Conservation (phyloP, 352 stramenopile species). For the Globisporangium radiosum region DNA sequence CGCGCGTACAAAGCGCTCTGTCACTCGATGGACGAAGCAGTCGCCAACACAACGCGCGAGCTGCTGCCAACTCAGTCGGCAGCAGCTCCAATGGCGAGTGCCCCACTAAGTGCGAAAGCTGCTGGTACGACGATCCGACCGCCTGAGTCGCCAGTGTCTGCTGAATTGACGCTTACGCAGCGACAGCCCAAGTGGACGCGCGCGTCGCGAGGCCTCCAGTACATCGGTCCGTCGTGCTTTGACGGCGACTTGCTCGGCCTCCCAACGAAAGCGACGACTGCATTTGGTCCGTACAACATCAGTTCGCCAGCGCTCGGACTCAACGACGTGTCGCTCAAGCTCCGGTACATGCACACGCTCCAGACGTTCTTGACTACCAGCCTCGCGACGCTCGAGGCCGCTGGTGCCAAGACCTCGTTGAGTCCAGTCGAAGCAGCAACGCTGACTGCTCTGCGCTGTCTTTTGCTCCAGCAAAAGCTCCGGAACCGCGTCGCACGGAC, state of each 20-base stretch:
- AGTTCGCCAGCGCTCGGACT: conserved; percentile 52
- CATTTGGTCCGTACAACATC: conserved; percentile 57
- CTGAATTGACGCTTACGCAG: conserved; percentile 22
- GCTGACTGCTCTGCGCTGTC: conserved; percentile 56
- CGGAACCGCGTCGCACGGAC: conserved; percentile 49
- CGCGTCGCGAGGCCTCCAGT: conserved; percentile 38
- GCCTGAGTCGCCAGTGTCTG: not conserved
- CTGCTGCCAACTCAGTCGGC: no score
- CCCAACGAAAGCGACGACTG: conserved; percentile 36
- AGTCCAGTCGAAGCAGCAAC: conserved; percentile 36
- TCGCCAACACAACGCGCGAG: conserved; percentile 10
- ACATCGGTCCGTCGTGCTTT: conserved; percentile 54
- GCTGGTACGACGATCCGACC: not conserved
- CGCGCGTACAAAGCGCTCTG: conserved; percentile 77
- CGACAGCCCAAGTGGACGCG: conserved; percentile 64
- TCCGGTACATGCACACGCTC: conserved; percentile 63
- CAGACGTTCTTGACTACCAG: conserved; percentile 63
- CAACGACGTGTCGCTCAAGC: conserved; percentile 71
- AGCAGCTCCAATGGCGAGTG: no score
- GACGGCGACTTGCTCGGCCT: conserved; percentile 63
- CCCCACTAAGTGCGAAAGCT: not conserved
- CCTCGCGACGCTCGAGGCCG: conserved; percentile 51
- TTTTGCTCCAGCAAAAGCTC: conserved; percentile 70
- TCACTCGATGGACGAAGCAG: conserved; percentile 72
- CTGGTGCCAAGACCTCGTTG: conserved; percentile 18